phyloP scores from a whole-genome alignment of 306 rosid genomes.

The Canavalia ensiformis region DNA sequence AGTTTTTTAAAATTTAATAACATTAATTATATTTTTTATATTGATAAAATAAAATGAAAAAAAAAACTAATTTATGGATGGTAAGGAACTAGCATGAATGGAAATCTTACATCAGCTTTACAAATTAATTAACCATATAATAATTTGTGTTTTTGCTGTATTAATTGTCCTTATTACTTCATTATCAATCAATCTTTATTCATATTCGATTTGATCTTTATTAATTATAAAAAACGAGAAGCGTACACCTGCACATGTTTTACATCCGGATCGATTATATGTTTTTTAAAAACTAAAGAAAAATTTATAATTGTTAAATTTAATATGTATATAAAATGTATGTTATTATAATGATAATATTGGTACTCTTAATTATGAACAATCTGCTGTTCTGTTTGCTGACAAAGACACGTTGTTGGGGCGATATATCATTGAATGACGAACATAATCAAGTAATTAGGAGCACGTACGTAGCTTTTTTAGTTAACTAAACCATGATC shows the following conservation, averaged over 20 bases:
- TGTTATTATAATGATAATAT: too few species aligned
- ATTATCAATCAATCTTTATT: not conserved
- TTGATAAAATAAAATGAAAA: too few species aligned
- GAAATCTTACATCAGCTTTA: not conserved
- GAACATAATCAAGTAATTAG: not conserved
- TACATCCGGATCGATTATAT: too few species aligned
- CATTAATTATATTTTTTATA: too few species aligned
- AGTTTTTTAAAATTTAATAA: too few species aligned
- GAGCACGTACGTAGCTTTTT: not conserved
- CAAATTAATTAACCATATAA: not conserved
- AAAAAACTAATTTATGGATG: not conserved
- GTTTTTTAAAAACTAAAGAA: too few species aligned
- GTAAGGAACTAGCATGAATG: slow-evolving; percentile 15
- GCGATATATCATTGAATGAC: not conserved
- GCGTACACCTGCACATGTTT: too few species aligned
- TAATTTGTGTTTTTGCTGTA: not conserved
- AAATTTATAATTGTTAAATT: too few species aligned
- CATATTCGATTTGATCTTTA: not conserved
- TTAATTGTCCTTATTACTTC: not conserved
- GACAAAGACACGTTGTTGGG: not conserved
- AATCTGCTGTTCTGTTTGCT: not conserved
- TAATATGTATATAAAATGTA: too few species aligned
- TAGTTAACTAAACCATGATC: not conserved
- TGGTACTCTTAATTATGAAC: too few species aligned
- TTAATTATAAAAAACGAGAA: too few species aligned